Evolutionary conservation across 192 early-diverging fungal genomes (phyloP), one percentile per base, ranked within the genome.

Genomic region (Pilaira anomala): DNA sequence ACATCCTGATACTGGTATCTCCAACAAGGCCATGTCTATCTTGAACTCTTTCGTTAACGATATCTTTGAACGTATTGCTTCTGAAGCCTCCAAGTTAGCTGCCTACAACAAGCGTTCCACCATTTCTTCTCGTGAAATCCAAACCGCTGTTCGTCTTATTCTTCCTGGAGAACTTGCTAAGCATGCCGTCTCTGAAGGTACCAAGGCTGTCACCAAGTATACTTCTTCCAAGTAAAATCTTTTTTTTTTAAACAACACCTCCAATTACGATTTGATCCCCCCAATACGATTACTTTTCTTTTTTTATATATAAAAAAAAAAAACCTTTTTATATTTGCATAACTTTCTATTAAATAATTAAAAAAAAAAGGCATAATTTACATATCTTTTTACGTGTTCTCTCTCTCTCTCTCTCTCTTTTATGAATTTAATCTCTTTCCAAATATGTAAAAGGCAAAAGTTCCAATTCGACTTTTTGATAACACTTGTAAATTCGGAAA

Each of bases 141-240:
- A 93, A 71, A 90, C 88, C 50, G 66, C 79, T 65, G 73, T 81
- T 28, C 74, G 80, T 66, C 68, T 80, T 28, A 78, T 77, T 63
- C 72, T 81, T 26, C 93, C 94, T 62, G 93, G 94, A 74, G 94
- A 97, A 78, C 85, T 96, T 56, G 90, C 93, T 83, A 93, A 93
- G 84, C 94, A 96, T 83, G 94, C 94, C 68, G 93, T 96, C 68
- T 97, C 94, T 62, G 94, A 95, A 83, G 94, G 93, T 62, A 95
- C 93, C 83, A 97, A 97, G 86, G 94, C 94, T 60, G 93, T 95
- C 73, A 93, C 91, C 83, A 96, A 96, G 84, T 96, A 92, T 85
- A 91, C 92, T 66, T 88, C 87, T 48, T 86, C 87, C 71, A 91
- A 85, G 62, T 85, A 82, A 84, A 54, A 26, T 28, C 19, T 46